A percentile compares a stretch with the other conserved stretches of the same genome.
phyloP scores from a whole-genome alignment of 2,329 filamentous ascomycete genomes.

The Pestalotiopsis sp. region DNA sequence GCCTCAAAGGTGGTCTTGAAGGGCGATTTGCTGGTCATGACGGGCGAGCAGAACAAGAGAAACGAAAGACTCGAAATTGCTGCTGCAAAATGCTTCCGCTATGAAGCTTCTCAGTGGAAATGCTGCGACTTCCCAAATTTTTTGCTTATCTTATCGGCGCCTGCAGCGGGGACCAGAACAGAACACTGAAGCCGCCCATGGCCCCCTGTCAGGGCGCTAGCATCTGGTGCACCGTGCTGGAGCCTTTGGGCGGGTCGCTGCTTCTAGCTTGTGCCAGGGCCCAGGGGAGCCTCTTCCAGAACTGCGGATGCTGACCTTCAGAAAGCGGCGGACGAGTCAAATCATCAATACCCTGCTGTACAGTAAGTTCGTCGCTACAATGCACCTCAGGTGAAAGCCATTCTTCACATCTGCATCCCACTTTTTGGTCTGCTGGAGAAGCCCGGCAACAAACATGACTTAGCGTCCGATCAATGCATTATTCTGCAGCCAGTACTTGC shows the following conservation, averaged over 20 bases:
- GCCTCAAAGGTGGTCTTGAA: constrained; percentile 90
- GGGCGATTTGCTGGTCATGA: constrained; percentile 63
- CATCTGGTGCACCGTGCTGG: background rate
- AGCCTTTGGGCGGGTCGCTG: too few relatives aligned
- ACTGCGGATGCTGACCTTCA: too few relatives aligned
- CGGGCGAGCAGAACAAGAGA: constrained; percentile 20
- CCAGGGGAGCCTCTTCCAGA: too few relatives aligned
- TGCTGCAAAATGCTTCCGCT: background rate
- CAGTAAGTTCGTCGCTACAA: too few relatives aligned
- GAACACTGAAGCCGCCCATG: background rate
- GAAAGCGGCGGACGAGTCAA: too few relatives aligned
- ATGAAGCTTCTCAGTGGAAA: background rate
- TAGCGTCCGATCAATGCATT: background rate
- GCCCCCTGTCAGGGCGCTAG: background rate
- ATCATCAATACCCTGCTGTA: too few relatives aligned
- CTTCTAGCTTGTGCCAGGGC: too few relatives aligned
- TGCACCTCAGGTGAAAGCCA: too few relatives aligned
- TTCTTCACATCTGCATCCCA: too few relatives aligned
- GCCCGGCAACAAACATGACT: too few relatives aligned
- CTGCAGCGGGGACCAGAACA: background rate
- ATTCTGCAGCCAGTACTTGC: background rate
- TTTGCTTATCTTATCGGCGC: constrained; percentile 15
- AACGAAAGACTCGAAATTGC: background rate
- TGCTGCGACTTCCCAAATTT: constrained; percentile 8
- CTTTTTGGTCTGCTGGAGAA: background rate